These are phyloP conservation scores for Candida stauntonica DNA, from an alignment of 805 yeast genomes.

Conservation along the genomic window DNA sequence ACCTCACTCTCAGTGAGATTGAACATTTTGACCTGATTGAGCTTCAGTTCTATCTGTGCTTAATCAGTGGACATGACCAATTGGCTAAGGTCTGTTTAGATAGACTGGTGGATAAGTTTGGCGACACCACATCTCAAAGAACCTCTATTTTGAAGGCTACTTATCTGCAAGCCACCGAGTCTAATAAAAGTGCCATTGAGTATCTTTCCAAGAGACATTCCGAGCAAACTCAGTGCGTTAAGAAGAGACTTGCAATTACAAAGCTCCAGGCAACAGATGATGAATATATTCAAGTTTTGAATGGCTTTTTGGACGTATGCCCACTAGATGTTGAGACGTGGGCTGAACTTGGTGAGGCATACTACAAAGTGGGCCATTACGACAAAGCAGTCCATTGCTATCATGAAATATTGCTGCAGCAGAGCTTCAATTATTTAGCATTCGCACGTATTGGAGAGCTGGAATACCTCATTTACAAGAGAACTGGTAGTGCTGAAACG, in stretches of 20 bases:
- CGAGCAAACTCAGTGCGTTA: constrained; percentile 21
- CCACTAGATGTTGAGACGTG: constrained; percentile 78
- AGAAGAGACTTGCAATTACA: constrained; percentile 24
- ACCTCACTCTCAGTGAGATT: constrained; percentile 27
- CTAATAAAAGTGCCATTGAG: constrained; percentile 31
- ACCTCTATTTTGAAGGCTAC: constrained; percentile 50
- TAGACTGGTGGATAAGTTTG: constrained; percentile 63
- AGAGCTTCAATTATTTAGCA: constrained; percentile 66
- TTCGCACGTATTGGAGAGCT: constrained; percentile 62
- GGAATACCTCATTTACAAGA: constrained; percentile 17
- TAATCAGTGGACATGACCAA: constrained; percentile 58
- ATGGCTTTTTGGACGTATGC: constrained; percentile 50
- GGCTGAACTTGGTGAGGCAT: constrained; percentile 72
- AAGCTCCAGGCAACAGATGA: constrained; percentile 8
- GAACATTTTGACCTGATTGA: constrained; percentile 60
- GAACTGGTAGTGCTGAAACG: constrained; percentile 8
- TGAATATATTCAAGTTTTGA: constrained; percentile 52
- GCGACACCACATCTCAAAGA: constrained; percentile 50
- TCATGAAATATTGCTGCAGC: constrained; percentile 64
- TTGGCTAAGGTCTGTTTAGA: constrained; percentile 69
- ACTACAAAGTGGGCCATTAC: constrained; percentile 54
- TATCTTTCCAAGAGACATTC: constrained; percentile 31
- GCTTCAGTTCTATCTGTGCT: constrained; percentile 62
- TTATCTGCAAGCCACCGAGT: constrained; percentile 52
- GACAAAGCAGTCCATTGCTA: constrained; percentile 62